phyloP scores from a whole-genome alignment of 2,329 filamentous ascomycete species.

The Clarireedia monteithiana region DNA sequence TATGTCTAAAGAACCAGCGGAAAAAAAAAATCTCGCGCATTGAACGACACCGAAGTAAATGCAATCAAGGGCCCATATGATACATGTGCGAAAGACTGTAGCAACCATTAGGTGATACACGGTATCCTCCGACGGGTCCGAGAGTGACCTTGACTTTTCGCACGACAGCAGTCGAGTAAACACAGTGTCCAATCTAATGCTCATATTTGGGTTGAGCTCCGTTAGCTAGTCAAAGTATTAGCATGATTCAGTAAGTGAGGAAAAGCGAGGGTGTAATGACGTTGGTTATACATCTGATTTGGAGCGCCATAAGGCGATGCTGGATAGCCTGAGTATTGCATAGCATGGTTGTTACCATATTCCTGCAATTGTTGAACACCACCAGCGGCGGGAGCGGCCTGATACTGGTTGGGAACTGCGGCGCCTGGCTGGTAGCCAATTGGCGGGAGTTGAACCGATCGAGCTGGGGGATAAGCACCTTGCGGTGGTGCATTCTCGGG shows the following conservation, averaged over 20 bases:
- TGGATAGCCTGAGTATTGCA: conserved; percentile 45
- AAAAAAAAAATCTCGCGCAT: conserved; percentile 10
- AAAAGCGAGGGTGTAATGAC: conserved; percentile 33
- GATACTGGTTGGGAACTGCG: conserved; percentile 35
- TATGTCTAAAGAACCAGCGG: conserved; percentile 21
- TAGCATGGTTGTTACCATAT: conserved; percentile 36
- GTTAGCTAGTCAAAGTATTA: conserved; percentile 27
- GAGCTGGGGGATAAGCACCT: conserved; percentile 38
- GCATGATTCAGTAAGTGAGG: conserved; percentile 11
- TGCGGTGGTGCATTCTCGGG: conserved; percentile 43
- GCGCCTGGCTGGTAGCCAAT: conserved; percentile 62
- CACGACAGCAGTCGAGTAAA: conserved; percentile 9
- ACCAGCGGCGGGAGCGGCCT: conserved; percentile 37
- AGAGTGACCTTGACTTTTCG: conserved; percentile 11
- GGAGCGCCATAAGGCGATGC: conserved; percentile 46
- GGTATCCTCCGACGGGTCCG: conserved; percentile 13
- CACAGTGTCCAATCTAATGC: conserved; percentile 20
- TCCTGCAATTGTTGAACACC: conserved; percentile 49
- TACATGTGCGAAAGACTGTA: conserved; percentile 25
- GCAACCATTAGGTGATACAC: conserved; percentile 19
- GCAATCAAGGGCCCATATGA: conserved; percentile 29
- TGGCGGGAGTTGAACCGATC: conserved; percentile 59
- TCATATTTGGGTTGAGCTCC: conserved; percentile 28
- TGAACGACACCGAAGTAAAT: conserved; percentile 24
- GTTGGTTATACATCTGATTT: conserved; percentile 51